Conservation (phyloP, 768 basidiomycete genomes). For the Rhodotorula sphaerocarpa region DNA sequence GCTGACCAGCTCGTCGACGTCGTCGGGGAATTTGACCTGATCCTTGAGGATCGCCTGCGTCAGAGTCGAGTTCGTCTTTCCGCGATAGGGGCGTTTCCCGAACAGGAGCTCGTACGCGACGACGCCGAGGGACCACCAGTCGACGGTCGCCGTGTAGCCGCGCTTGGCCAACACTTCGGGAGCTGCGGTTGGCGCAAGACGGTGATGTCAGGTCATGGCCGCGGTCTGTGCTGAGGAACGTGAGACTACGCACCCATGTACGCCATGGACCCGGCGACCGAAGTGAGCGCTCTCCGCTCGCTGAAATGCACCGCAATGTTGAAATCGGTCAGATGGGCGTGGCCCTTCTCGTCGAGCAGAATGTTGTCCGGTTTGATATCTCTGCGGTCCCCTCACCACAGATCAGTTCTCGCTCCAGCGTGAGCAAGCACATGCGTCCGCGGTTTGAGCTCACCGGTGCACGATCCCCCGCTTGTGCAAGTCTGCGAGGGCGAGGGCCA, state of each 20-base stretch:
- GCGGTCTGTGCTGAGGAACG: no score
- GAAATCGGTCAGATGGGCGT: constrained; percentile 96
- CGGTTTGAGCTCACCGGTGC: constrained; percentile 62
- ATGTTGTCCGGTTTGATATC: constrained; percentile 98
- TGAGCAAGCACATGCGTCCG: background rate
- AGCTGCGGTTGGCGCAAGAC: no score
- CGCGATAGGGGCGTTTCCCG: constrained; percentile 77
- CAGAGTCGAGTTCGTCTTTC: constrained; percentile 82
- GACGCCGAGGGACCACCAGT: constrained; percentile 94
- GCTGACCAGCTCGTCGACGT: constrained; percentile 65
- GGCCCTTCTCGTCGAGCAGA: constrained; percentile 81
- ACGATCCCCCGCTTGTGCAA: constrained; percentile 90
- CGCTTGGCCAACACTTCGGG: constrained; percentile 89
- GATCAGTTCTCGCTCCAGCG: background rate
- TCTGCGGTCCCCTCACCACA: constrained; percentile 45
- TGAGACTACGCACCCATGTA: constrained; percentile 96
- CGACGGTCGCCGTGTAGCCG: constrained; percentile 88
- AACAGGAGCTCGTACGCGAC: constrained; percentile 87
- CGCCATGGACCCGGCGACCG: constrained; percentile 95
- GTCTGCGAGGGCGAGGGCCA: constrained; percentile 78
- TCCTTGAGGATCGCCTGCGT: constrained; percentile 89
- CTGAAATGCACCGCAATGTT: constrained; percentile 99
- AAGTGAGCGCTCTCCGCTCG: constrained; percentile 73
- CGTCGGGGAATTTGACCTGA: constrained; percentile 78
- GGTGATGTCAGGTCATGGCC: no score